phyloP scores from a whole-genome alignment of 352 stramenopile species.

The Pythium chondricola region DNA sequence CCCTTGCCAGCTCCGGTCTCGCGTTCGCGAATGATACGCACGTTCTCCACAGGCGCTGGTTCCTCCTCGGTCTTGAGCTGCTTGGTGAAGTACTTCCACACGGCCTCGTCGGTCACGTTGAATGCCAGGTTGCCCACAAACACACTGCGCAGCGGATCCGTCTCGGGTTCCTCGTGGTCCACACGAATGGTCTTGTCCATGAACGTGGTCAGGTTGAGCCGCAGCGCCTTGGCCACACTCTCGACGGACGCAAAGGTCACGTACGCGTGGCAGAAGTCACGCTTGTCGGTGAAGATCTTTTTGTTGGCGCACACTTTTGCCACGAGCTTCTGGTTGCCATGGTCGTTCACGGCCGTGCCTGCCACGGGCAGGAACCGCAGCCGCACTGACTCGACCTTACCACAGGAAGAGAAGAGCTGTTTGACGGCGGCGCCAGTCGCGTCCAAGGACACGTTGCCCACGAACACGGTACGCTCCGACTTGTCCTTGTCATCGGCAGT shows the following conservation, averaged over 20 bases:
- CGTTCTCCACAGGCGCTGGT: conserved; percentile 65
- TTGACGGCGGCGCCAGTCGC: conserved; percentile 76
- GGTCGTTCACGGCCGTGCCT: conserved; percentile 75
- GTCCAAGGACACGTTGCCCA: conserved; percentile 89
- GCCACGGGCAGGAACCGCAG: conserved; percentile 84
- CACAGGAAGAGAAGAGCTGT: conserved; percentile 77
- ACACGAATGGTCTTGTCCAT: conserved; percentile 60
- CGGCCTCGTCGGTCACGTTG: conserved; percentile 69
- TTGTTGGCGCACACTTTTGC: conserved; percentile 90
- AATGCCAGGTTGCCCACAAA: conserved; percentile 91
- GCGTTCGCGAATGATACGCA: conserved; percentile 87
- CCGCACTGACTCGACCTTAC: conserved; percentile 81
- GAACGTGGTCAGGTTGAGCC: conserved; percentile 68
- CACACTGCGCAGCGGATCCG: conserved; percentile 79
- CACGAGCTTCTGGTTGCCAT: conserved; percentile 89
- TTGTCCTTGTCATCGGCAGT: conserved; percentile 40
- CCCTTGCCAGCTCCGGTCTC: conserved; percentile 88
- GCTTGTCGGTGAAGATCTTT: conserved; percentile 78
- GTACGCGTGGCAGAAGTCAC: conserved; percentile 91
- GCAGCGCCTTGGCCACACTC: conserved; percentile 57
- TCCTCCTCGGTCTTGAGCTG: conserved; percentile 65
- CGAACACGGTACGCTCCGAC: conserved; percentile 82
- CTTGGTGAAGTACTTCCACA: conserved; percentile 68
- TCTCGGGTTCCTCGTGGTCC: conserved; percentile 47
- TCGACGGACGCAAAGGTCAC: conserved; percentile 70